Evolutionary conservation across 805 yeast genomes (phyloP), one percentile per base, ranked within the genome.

Genomic region (Isabelozyma heimii): DNA sequence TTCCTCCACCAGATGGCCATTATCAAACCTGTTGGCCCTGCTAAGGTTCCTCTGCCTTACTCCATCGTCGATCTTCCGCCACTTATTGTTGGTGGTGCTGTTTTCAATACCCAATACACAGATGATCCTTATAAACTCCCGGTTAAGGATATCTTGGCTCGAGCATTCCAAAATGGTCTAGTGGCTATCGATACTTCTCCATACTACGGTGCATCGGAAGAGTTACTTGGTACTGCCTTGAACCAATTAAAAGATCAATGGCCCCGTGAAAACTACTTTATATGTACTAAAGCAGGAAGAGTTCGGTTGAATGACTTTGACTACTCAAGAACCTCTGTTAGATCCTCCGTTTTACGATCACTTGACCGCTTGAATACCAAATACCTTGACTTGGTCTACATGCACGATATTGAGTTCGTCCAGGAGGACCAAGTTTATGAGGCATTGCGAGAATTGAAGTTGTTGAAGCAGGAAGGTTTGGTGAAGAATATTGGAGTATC

Each of bases 131-230:
- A 73, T 35, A 58, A 69, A 0, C 55, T 89, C 40, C 86, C 89
- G 1, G 75, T 84, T 9, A 71, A 67, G 9, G 82, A 80, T 0
- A 78, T 91, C 44, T 55, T 91, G 16, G 61, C 70, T 43, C 58
- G 64, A 12, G 94, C 91, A 0, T 84, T 91, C 57, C 67, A 72
- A 16, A 61, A 73, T 24, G 97, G 97, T 0, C 71, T 89, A 51
- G 78, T 76, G 42, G 94, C 96, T 1, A 73, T 91, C 37, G 97
- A 91, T 61, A 90, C 97, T 0, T 88, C 97, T 0, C 97, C 97
- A 3, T 91, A 89, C 68, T 91, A 91, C 62, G 97, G 97, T 0
- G 89, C 89, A 0, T 87, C 96, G 5, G 98, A 91, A 60, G 74
- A 67, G 15, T 54, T 91, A 12, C 62, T 89, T 5, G 97, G 98